These are phyloP conservation scores for Austropuccinia psidii DNA, from an alignment of 1,284 basidiomycete species.

Conservation along the genomic window DNA sequence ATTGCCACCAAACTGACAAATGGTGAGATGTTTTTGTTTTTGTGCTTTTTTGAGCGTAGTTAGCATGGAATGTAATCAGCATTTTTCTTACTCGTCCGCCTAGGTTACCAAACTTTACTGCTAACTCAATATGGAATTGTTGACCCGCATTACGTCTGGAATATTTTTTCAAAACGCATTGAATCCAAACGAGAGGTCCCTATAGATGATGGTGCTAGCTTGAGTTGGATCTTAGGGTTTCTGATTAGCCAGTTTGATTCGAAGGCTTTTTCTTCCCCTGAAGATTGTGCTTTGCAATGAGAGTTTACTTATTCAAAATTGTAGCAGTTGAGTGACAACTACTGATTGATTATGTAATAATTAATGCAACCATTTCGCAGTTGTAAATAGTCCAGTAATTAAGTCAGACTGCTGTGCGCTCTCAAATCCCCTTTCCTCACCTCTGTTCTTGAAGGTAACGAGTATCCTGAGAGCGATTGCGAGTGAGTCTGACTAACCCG, in stretches of 20 bases:
- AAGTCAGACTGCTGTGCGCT: too few relatives aligned
- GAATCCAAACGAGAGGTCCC: constrained; percentile 4
- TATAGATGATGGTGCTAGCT: constrained; percentile 27
- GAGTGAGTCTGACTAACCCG: too few relatives aligned
- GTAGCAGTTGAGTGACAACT: too few relatives aligned
- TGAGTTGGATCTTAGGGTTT: constrained; percentile 35
- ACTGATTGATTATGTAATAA: too few relatives aligned
- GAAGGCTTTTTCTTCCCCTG: too few relatives aligned
- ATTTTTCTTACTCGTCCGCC: not conserved
- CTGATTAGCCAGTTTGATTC: constrained; percentile 27
- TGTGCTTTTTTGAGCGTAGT: not conserved
- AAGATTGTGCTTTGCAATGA: too few relatives aligned
- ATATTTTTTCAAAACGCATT: constrained; percentile 1
- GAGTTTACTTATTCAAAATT: too few relatives aligned
- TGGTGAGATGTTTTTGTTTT: constrained; percentile 11
- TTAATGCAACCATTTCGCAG: too few relatives aligned
- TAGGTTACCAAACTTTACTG: constrained; percentile 34
- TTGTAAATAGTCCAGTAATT: too few relatives aligned
- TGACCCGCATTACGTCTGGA: constrained; percentile 12
- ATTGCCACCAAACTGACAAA: constrained; percentile 26
- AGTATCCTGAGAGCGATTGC: too few relatives aligned
- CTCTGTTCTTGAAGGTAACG: too few relatives aligned
- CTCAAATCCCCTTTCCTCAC: too few relatives aligned
- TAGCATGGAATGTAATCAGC: not conserved
- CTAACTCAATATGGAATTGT: constrained; percentile 30